phyloP scores from a whole-genome alignment of 2,329 filamentous ascomycete genomes.

The Monosporascus sp. region DNA sequence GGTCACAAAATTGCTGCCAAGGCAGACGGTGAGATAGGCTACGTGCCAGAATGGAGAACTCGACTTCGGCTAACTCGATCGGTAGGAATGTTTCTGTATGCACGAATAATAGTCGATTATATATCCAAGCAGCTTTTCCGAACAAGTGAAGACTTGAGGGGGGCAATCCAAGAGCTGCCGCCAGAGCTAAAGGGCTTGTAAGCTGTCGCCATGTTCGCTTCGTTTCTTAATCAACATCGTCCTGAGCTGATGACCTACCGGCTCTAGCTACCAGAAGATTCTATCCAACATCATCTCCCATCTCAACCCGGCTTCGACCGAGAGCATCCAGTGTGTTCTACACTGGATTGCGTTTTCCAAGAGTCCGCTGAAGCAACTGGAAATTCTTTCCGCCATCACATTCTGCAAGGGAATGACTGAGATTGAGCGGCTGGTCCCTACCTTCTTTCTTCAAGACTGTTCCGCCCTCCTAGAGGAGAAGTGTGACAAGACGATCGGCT shows the following conservation, averaged over 20 bases:
- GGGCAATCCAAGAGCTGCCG: no score
- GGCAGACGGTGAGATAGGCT: no score
- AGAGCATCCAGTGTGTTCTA: constrained; percentile 23
- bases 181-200: no score
- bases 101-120: no score
- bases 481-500: constrained; percentile 16
- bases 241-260: neutral
- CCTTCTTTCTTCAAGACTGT: constrained; percentile 19
- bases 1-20: no score
- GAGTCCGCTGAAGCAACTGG: constrained; percentile 26
- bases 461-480: constrained; percentile 18
- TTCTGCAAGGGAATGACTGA: constrained; percentile 15
- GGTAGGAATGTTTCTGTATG: no score
- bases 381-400: constrained; percentile 29
- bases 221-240: no score
- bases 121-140: no score
- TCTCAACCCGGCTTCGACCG: constrained; percentile 22
- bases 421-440: constrained; percentile 10
- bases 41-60: no score
- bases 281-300: constrained; percentile 18
- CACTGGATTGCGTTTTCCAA: constrained; percentile 33
- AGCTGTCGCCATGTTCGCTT: no score
- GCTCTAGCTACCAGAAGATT: constrained; percentile 25
- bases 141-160: no score
- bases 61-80: no score